phyloP scores from a whole-genome alignment of 805 yeast genomes.

The Candida arabinofermentans region DNA sequence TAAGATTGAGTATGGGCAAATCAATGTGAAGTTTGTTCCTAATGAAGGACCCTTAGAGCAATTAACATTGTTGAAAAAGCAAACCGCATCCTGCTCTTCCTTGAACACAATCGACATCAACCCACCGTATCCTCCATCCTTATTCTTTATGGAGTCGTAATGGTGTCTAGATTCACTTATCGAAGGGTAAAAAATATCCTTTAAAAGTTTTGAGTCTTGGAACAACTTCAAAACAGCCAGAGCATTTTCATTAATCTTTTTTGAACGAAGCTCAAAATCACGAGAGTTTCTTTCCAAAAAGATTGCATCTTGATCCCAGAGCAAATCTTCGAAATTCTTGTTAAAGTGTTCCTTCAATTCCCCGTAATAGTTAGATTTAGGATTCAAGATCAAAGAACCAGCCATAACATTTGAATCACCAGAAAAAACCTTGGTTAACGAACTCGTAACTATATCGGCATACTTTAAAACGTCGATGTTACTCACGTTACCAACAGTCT shows the following conservation, averaged over 20 bases:
- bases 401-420: conserved; percentile 97
- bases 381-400: conserved; percentile 80
- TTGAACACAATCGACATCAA: conserved; percentile 70
- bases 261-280: conserved; percentile 69
- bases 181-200: conserved; percentile 70
- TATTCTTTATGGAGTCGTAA: conserved; percentile 68
- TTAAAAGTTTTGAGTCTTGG: conserved; percentile 47
- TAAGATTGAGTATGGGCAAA: conserved; percentile 84
- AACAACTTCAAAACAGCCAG: conserved; percentile 52
- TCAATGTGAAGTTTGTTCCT: conserved; percentile 85
- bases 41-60: conserved; percentile 86
- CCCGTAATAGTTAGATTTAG: conserved; percentile 48
- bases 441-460: conserved; percentile 83
- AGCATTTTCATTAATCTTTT: conserved; percentile 53
- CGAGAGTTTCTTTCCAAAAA: conserved; percentile 90
- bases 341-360: conserved; percentile 47
- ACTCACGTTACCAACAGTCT: conserved; percentile 87
- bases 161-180: conserved; percentile 48
- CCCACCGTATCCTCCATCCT: conserved; percentile 86
- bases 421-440: conserved; percentile 87
- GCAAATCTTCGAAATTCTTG: conserved; percentile 60
- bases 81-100: conserved; percentile 57
- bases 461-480: conserved; percentile 78
- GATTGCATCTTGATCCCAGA: conserved; percentile 95
- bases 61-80: conserved; percentile 67